A percentile compares a stretch with the other conserved stretches of the same genome.
These are phyloP conservation scores for Volvariella volvacea DNA, from an alignment of 1,284 basidiomycete species.

Conservation along the genomic window DNA sequence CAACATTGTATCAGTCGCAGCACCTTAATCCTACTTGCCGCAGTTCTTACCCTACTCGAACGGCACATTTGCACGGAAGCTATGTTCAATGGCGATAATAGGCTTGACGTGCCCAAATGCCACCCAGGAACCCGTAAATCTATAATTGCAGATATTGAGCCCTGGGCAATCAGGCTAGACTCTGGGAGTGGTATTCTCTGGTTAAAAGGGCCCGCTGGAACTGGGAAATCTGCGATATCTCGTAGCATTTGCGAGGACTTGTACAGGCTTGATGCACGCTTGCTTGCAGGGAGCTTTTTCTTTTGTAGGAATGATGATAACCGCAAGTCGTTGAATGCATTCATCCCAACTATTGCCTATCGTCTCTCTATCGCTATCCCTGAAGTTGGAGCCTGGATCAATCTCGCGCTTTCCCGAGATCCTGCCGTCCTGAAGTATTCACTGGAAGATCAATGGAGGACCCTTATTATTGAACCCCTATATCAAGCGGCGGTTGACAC, in stretches of 20 bases:
- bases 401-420: neutral
- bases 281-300: neutral
- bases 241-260: neutral
- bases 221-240: neutral
- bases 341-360: neutral
- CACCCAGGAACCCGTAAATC: neutral
- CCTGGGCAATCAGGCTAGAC: neutral
- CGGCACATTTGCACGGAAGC: too few species aligned
- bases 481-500: neutral
- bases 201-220: neutral
- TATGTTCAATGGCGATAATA: too few species aligned
- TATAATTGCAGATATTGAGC: neutral
- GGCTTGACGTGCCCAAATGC: neutral
- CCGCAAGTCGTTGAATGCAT: neutral
- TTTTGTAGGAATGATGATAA: neutral
- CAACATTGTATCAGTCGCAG: too few species aligned
- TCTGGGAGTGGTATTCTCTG: neutral
- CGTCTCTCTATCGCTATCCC: neutral
- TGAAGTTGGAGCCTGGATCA: neutral
- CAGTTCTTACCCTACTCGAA: too few species aligned
- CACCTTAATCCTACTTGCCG: too few species aligned
- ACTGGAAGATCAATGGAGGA: neutral
- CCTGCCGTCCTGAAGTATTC: neutral
- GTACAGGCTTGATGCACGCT: neutral
- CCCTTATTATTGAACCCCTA: neutral